Evolutionary conservation across 345 rosid species (phyloP), one percentile per base, ranked within the genome.

Genomic region (Gossypioides kirkii): DNA sequence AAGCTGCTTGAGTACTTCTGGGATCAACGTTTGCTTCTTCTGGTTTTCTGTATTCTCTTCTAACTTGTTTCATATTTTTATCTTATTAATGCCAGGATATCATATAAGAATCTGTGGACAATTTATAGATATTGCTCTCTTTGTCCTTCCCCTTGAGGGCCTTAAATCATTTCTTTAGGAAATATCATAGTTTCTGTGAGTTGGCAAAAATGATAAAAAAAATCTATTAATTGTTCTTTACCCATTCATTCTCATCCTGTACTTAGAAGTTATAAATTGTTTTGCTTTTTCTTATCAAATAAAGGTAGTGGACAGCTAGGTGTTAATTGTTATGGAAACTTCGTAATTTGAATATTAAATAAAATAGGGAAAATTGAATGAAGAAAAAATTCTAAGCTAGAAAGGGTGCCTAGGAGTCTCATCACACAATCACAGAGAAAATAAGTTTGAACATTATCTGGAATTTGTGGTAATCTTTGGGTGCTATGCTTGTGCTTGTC

Each of bases 401-500:
- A 67, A 8, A 14, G 22, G 14, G 13, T 65, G 41, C 22, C 8
- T 12, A 12, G n/a, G 52, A 17, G 2, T 11, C 22, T 25, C 41
- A 14, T 14, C 55, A 25, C 12, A 25, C 56, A 47, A 25, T 46
- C 41, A 14, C 70, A 14, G 41, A 61, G 67, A 23, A 46, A 46
- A 46, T 47, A 25, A 25, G 56, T 22, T 67, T 22, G 38, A 66
- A 23, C 11, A 42, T 46, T 66, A 46, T 25, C 55, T 45, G 55
- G 28, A 14, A 45, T n/a, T 17, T n/a, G 56, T n/a, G 56, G 23
- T 67, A 25, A 67, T 25, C 38, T 67, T 25, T 25, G 14, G 13
- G 56, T 47, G 41, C 32, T 47, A 41, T 56, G 10, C 13, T 52
- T 32, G 58, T 53, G 62, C 69, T 70, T 70, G 65, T 67, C 28